These are phyloP conservation scores for Epichloe amarillans DNA, from an alignment of 2,329 filamentous ascomycete species.

Conservation along the genomic window DNA sequence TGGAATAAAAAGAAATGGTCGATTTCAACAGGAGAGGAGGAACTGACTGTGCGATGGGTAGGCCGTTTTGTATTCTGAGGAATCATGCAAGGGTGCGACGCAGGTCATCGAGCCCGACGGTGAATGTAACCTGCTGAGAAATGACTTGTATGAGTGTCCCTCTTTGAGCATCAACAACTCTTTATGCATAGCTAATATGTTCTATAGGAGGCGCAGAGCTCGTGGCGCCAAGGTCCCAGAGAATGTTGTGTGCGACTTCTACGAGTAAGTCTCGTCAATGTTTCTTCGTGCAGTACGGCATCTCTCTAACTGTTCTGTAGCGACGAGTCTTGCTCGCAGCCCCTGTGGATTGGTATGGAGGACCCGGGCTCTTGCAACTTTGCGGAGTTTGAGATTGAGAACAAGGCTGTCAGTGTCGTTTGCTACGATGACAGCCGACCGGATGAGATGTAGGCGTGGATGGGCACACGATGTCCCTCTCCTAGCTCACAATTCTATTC, in stretches of 20 bases:
- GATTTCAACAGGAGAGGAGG: neutral
- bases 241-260: constrained; percentile 2
- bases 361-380: constrained; percentile 1
- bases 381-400: neutral
- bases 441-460: neutral
- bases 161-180: neutral
- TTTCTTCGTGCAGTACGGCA: neutral
- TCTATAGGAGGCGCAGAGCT: neutral
- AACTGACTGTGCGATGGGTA: neutral
- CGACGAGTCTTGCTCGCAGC: constrained; percentile 1
- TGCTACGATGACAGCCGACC: constrained; percentile 4
- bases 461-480: neutral
- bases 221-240: neutral
- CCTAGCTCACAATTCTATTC: neutral
- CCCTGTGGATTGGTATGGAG: constrained; percentile 5
- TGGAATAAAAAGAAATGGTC: too few relatives aligned
- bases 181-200: neutral
- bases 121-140: neutral
- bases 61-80: constrained; percentile 1
- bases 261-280: neutral
- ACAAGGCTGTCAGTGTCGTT: neutral
- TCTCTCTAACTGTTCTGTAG: neutral
- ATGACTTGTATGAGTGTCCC: neutral
- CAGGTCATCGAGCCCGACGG: constrained; percentile 1
- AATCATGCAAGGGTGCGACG: neutral